phyloP scores from a whole-genome alignment of 305 asterid genomes.

The Caryopteris hybrid region DNA sequence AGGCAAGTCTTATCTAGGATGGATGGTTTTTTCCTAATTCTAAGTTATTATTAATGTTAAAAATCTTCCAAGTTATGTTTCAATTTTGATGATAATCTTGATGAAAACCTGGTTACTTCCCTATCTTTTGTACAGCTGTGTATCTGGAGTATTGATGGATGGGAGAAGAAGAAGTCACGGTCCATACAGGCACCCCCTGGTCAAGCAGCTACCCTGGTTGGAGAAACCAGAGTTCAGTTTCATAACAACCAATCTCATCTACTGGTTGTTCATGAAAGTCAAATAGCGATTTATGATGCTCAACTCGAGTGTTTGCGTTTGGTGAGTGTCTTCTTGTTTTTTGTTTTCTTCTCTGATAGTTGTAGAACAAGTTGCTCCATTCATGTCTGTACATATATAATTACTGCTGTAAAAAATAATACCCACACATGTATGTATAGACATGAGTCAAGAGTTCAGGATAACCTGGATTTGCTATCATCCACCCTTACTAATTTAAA shows the following conservation, averaged over 20 bases:
- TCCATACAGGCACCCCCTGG: conserved; percentile 80
- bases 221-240: conserved; percentile 94
- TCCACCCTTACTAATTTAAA: not conserved
- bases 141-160: conserved; percentile 88
- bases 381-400: too few relatives aligned
- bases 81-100: not conserved
- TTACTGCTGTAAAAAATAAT: too few relatives aligned
- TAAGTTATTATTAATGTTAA: not conserved
- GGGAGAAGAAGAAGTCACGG: conserved; percentile 96
- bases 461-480: not conserved
- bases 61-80: not conserved
- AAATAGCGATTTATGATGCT: conserved; percentile 78
- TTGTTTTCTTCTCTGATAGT: not conserved
- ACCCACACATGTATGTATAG: too few relatives aligned
- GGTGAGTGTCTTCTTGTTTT: conserved; percentile 48
- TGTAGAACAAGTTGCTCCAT: not conserved
- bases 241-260: conserved; percentile 92
- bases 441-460: not conserved
- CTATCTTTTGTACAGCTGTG: conserved; percentile 56
- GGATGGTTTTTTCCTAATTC: not conserved
- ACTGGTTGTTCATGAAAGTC: conserved; percentile 91
- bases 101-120: not conserved
- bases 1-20: conserved; percentile 44
- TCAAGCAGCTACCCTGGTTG: conserved; percentile 54
- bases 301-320: conserved; percentile 85